These are phyloP conservation scores for Starmerella potacharoeniae DNA, from an alignment of 805 yeast genomes.

Conservation along the genomic window DNA sequence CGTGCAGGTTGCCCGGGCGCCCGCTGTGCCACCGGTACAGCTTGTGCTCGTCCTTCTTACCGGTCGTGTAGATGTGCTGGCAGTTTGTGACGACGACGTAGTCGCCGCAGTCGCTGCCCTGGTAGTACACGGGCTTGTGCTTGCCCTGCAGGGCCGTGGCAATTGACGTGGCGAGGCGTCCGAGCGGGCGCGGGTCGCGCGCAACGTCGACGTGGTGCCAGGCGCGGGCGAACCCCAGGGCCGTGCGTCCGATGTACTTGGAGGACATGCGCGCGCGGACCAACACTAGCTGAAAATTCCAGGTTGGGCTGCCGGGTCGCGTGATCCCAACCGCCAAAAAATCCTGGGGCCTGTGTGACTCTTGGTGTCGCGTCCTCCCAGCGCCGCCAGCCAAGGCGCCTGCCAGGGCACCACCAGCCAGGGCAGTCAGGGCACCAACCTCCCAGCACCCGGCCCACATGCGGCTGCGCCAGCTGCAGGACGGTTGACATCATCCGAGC, in stretches of 20 bases:
- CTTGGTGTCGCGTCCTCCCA: background rate
- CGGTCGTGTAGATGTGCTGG: slow-evolving; percentile 66
- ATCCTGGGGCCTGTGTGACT: background rate
- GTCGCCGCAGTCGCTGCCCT: slow-evolving; percentile 77
- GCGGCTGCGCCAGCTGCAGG: too few relatives aligned
- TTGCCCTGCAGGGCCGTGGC: slow-evolving; percentile 90
- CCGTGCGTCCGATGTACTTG: slow-evolving; percentile 40
- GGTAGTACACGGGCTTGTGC: slow-evolving; percentile 83
- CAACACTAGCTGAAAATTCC: background rate
- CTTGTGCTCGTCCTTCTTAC: slow-evolving; percentile 70
- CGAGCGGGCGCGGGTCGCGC: slow-evolving; percentile 71
- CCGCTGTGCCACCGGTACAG: slow-evolving; percentile 82
- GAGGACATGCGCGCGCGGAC: slow-evolving; percentile 26
- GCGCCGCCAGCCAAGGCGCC: too few relatives aligned
- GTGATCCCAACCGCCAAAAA: too few relatives aligned
- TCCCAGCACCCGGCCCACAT: too few relatives aligned
- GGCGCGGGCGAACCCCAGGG: slow-evolving; percentile 64
- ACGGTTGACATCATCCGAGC: too few relatives aligned
- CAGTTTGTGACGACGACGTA: slow-evolving; percentile 95
- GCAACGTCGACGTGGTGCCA: slow-evolving; percentile 97
- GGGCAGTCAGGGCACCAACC: too few relatives aligned
- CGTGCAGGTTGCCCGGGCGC: slow-evolving; percentile 79
- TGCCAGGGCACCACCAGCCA: too few relatives aligned
- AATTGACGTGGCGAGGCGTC: slow-evolving; percentile 81
- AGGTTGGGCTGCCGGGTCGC: background rate